Evolutionary conservation across 1,284 basidiomycete species (phyloP), one percentile per base, ranked within the genome.

Genomic region (Phellopilus nigrolimitatus): DNA sequence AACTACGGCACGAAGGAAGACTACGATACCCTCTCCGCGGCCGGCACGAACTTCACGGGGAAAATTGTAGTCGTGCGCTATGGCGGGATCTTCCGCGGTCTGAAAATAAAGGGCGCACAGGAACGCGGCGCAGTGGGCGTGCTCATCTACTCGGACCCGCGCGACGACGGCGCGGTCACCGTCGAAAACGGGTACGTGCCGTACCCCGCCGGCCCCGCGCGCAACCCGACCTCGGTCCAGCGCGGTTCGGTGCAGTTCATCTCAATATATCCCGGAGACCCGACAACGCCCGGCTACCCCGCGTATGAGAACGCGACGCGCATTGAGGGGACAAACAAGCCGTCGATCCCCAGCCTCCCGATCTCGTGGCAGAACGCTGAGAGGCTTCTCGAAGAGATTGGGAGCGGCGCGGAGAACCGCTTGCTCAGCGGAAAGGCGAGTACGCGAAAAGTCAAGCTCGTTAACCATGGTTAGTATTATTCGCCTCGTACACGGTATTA

Each of bases 31-130:
- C 75, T 90, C 6, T 69, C 76, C 33, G 66, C 66, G 24, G 63
- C 71, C 61, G 91, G 91, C 4, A 74, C 83, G 41, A 75, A 92
- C 61, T 72, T 95, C 50, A 84, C 75, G 0, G 91, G 84, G 49
- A 89, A 88, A 61, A 84, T 97, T 53, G 86, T 85, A n/a, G 72
- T 97, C 10, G 79, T 79, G 47, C 85, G 91, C 49, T 97, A 97
- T 63, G 94, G 92, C 24, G 66, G 46, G 21, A 70, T 80, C 52
- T 91, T 91, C 74, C 84, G 95, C 57, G 95, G 95, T 12, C 73
- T 98, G 22, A 88, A 88, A 72, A 74, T 92, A 49, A 79, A 89
- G 70, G 79, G 83, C 1, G 91, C 93, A 1, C 78, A 93, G 61
- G 89, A 93, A 57, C 80, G 82, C 3, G 94, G 94, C 17, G 91